These are phyloP conservation scores for Euphorbia tirucalli DNA, from an alignment of 345 rosid genomes.

Conservation along the genomic window DNA sequence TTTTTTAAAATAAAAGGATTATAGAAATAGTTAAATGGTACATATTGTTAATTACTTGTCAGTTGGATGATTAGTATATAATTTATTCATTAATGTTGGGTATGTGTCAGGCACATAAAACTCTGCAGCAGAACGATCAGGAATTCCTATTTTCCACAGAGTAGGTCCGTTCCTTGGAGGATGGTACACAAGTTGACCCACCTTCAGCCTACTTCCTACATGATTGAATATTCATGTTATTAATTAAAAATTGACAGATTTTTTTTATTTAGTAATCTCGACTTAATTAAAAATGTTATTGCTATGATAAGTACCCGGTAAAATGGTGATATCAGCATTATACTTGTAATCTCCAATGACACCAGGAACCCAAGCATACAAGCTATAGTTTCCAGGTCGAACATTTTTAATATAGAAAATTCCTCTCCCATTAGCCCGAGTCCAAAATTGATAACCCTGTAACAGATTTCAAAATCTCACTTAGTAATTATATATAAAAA, in stretches of 20 bases:
- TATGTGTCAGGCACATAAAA: slow-evolving; percentile 65
- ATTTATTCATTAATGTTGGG: slow-evolving; percentile 45
- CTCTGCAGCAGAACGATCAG: slow-evolving; percentile 76
- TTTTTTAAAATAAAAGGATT: background rate
- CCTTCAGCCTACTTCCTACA: slow-evolving; percentile 43
- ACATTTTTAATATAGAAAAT: slow-evolving; percentile 53
- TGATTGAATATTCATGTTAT: slow-evolving; percentile 2
- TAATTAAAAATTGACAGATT: background rate
- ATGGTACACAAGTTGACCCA: slow-evolving; percentile 42
- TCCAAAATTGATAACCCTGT: slow-evolving; percentile 97
- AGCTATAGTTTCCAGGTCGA: slow-evolving; percentile 61
- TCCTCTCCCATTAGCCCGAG: slow-evolving; percentile 49
- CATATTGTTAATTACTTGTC: slow-evolving; percentile 31
- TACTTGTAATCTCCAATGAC: slow-evolving; percentile 64
- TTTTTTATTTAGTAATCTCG: no score
- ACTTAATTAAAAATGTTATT: no score
- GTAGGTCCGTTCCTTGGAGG: slow-evolving; percentile 79
- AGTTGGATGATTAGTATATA: slow-evolving; percentile 16
- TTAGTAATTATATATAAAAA: no score
- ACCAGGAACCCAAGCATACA: slow-evolving; percentile 74
- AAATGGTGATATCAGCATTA: slow-evolving; percentile 35
- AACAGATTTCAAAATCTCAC: background rate
- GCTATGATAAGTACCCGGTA: slow-evolving; percentile 40
- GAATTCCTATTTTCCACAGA: slow-evolving; percentile 78
- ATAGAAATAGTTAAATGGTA: background rate